Conservation (phyloP, 2,329 filamentous ascomycete species). For the Falciphora oryzae region DNA sequence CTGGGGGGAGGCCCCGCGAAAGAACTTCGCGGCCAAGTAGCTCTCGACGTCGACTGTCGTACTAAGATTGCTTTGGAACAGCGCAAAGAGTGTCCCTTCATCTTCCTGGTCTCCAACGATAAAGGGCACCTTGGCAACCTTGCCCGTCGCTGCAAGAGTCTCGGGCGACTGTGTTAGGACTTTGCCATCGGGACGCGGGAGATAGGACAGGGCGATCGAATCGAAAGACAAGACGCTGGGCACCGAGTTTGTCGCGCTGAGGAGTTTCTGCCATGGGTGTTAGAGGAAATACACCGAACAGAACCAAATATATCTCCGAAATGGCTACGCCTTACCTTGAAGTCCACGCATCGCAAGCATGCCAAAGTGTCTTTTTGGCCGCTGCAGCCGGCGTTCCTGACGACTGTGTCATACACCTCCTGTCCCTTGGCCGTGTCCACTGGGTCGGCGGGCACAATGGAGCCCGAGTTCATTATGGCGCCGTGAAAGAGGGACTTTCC, state of each 20-base stretch:
- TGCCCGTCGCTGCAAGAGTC: constrained; percentile 35
- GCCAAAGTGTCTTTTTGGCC: constrained; percentile 41
- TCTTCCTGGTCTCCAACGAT: constrained; percentile 62
- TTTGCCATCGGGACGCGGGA: constrained; percentile 54
- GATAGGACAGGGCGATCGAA: constrained; percentile 54
- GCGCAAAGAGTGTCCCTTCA: constrained; percentile 58
- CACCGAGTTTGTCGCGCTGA: constrained; percentile 54
- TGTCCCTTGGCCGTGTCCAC: constrained; percentile 53
- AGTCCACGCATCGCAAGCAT: constrained; percentile 48
- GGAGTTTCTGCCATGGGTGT: constrained; percentile 38
- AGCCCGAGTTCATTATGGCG: constrained; percentile 59
- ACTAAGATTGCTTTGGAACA: constrained; percentile 53
- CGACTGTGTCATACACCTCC: constrained; percentile 45
- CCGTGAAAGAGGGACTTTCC: constrained; percentile 57
- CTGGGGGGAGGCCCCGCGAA: constrained; percentile 34
- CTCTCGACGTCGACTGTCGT: constrained; percentile 44
- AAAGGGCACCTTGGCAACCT: constrained; percentile 54
- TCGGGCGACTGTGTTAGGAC: constrained; percentile 50
- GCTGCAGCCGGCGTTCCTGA: constrained; percentile 46
- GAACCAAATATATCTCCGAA: too few species aligned
- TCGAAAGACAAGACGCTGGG: constrained; percentile 50
- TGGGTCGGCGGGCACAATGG: constrained; percentile 41
- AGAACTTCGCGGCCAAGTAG: constrained; percentile 49
- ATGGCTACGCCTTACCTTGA: too few species aligned
- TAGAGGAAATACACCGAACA: too few species aligned